Conservation (phyloP, 495 filamentous ascomycete genomes). For the Letharia lupina region DNA sequence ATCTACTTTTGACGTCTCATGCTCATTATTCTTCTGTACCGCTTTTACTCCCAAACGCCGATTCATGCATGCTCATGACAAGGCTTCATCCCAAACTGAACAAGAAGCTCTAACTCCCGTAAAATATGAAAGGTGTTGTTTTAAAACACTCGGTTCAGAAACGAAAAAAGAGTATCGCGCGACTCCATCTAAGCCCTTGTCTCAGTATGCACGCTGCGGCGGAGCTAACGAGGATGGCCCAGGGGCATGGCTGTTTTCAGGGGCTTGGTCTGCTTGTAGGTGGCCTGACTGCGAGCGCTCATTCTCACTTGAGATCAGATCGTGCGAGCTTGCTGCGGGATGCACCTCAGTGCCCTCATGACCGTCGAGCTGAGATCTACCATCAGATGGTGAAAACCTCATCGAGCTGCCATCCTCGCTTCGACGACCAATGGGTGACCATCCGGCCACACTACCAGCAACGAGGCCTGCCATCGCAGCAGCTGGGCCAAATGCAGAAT, state of each 20-base stretch:
- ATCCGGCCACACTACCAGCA: constrained; percentile 77
- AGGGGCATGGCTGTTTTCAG: constrained; percentile 38
- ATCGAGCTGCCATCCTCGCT: constrained; percentile 42
- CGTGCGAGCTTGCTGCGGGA: constrained; percentile 47
- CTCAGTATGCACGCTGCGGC: constrained; percentile 15
- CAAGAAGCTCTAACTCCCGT: background rate
- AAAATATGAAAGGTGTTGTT: background rate
- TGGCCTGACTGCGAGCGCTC: constrained; percentile 2
- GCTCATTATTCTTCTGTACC: background rate
- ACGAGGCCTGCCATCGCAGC: constrained; percentile 68
- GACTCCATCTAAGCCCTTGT: background rate
- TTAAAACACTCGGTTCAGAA: background rate
- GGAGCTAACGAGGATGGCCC: constrained; percentile 14
- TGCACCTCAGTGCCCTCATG: constrained; percentile 50
- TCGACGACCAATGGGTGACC: constrained; percentile 71
- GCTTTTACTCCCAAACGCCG: background rate
- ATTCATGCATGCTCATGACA: background rate
- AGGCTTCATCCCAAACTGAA: background rate
- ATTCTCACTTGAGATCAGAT: constrained; percentile 34
- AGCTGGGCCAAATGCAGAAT: constrained; percentile 74
- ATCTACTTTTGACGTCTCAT: background rate
- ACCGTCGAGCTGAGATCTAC: constrained; percentile 40
- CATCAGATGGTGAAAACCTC: constrained; percentile 37
- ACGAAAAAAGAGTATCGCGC: background rate
- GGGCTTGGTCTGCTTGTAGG: constrained; percentile 41